These are phyloP conservation scores for Amanita rimosa DNA, from an alignment of 768 basidiomycete genomes.

Conservation along the genomic window DNA sequence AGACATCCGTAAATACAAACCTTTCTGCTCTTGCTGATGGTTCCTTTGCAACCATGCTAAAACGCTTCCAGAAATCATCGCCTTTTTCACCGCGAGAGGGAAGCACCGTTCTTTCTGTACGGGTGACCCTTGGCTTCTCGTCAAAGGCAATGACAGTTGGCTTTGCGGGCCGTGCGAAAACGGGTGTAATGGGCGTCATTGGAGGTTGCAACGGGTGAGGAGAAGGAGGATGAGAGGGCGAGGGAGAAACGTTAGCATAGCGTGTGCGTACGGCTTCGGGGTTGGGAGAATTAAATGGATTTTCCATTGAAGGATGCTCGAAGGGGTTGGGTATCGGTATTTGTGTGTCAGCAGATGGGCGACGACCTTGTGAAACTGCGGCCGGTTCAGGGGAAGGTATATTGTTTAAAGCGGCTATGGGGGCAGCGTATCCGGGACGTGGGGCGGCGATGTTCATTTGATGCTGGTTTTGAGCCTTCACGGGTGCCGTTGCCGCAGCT, in stretches of 20 bases:
- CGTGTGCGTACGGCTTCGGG: conserved; percentile 8
- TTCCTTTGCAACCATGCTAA: conserved; percentile 73
- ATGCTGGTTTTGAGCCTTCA: conserved; percentile 7
- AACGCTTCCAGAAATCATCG: conserved; percentile 81
- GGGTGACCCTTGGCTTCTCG: conserved; percentile 19
- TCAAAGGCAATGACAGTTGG: conserved; percentile 32
- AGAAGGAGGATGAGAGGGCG: conserved; percentile 17
- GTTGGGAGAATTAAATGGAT: conserved; percentile 16
- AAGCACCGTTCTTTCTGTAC: conserved; percentile 53
- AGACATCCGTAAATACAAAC: conserved; percentile 19
- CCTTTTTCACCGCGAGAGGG: conserved; percentile 62
- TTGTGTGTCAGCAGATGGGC: conserved; percentile 10
- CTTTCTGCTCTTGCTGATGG: conserved; percentile 30
- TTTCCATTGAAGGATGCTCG: conserved; percentile 12
- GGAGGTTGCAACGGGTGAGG: conserved; percentile 74
- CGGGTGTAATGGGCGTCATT: conserved; percentile 68
- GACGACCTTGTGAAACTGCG: conserved; percentile 23
- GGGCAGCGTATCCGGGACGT: conserved; percentile 63
- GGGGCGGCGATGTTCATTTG: conserved; percentile 46
- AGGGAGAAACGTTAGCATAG: conserved; percentile 8
- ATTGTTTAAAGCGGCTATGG: conserved; percentile 48
- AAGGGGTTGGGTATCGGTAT: conserved; percentile 8
- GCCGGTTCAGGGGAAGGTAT: conserved; percentile 37
- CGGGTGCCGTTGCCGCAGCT: conserved; percentile 19
- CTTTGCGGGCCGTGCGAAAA: conserved; percentile 55